Evolutionary conservation across 1,284 basidiomycete genomes (phyloP).

Genomic region (Volvariella volvacea): DNA sequence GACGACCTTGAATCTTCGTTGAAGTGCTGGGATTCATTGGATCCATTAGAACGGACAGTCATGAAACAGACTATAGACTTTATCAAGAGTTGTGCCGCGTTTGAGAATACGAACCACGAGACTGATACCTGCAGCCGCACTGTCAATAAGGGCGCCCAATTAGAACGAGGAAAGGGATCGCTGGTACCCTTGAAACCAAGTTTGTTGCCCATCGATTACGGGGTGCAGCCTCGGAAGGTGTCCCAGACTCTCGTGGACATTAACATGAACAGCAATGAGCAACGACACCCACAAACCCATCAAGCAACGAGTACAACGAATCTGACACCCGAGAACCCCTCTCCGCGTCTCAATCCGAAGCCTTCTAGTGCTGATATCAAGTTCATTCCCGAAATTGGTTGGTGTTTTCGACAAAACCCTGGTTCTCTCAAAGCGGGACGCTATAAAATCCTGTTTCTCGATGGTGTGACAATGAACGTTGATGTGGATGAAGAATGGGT

Average conservation of each 20-base stretch:
- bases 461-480: constrained; percentile 34
- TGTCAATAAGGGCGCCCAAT: no score
- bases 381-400: constrained; percentile 27
- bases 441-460: constrained; percentile 41
- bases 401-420: constrained; percentile 34
- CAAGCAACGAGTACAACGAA: no score
- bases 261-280: no score
- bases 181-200: no score
- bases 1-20: constrained; percentile 17
- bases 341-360: no score
- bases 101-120: background rate
- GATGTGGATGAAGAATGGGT: constrained; percentile 36
- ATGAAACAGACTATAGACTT: constrained; percentile 2
- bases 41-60: constrained; percentile 22
- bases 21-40: constrained; percentile 24
- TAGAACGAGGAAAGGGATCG: no score
- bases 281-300: no score
- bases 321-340: no score
- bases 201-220: background rate
- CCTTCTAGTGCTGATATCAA: no score
- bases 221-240: no score
- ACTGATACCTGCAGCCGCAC: no score
- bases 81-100: background rate
- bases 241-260: no score
- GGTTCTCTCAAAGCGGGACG: constrained; percentile 25